Evolutionary conservation across 768 basidiomycete genomes (phyloP).

Genomic region (Phanerodontia chrysosporium): DNA sequence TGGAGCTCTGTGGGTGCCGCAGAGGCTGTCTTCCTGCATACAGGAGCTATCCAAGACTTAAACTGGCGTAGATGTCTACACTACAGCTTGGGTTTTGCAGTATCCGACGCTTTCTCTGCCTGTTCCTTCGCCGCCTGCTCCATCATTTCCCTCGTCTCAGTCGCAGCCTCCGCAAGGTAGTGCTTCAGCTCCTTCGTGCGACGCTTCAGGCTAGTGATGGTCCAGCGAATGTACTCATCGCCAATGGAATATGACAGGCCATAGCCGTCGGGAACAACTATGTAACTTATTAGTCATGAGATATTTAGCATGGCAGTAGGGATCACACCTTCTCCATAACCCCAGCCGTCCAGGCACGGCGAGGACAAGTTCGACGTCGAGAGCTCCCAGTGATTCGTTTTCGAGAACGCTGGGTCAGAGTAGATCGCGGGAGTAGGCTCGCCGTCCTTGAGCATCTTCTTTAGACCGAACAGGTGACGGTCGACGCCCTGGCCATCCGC

Average conservation of each 20-base stretch:
- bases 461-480: slow-evolving; percentile 91
- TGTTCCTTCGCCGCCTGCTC: slow-evolving; percentile 53
- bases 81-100: slow-evolving; percentile 29
- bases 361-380: slow-evolving; percentile 86
- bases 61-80: too few relatives aligned
- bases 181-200: slow-evolving; percentile 54
- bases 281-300: neutral
- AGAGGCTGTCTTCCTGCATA: too few relatives aligned
- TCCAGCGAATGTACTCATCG: slow-evolving; percentile 83
- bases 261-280: slow-evolving; percentile 89
- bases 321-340: slow-evolving; percentile 84
- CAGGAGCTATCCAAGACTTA: too few relatives aligned
- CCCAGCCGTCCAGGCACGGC: slow-evolving; percentile 89
- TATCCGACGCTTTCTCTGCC: slow-evolving; percentile 21
- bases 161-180: slow-evolving; percentile 77
- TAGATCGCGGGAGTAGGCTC: slow-evolving; percentile 75
- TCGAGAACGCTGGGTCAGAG: slow-evolving; percentile 61
- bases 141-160: slow-evolving; percentile 72
- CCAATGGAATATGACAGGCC: slow-evolving; percentile 90
- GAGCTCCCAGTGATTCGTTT: slow-evolving; percentile 87
- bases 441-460: slow-evolving; percentile 69
- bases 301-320: neutral
- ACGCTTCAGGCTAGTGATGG: slow-evolving; percentile 71
- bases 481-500: slow-evolving; percentile 95
- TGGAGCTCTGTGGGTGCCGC: too few relatives aligned